Evolutionary conservation across 78 protist species (phyloP).

Genomic region (Chrysochromulina tobinii): DNA sequence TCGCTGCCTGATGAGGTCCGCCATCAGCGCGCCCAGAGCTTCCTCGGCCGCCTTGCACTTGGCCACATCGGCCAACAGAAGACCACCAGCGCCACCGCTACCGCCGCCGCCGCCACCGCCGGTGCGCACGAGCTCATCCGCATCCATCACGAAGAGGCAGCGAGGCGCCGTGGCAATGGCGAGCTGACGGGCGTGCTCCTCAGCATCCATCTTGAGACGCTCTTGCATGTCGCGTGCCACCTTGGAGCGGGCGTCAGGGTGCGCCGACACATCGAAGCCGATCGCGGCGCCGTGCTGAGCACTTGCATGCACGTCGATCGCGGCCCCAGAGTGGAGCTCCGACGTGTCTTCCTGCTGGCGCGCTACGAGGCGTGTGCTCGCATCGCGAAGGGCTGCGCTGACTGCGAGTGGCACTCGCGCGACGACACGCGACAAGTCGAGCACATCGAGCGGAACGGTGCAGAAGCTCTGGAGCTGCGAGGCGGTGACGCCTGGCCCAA

Average conservation of each 20-base stretch:
- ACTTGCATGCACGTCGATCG: background rate
- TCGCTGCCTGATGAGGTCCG: background rate
- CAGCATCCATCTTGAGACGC: background rate
- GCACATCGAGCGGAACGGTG: background rate
- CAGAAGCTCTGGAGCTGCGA: background rate
- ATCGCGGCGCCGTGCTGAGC: background rate
- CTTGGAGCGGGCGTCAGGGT: background rate
- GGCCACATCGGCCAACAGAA: no score
- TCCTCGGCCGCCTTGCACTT: background rate
- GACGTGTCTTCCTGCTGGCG: no score
- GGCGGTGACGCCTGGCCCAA: background rate
- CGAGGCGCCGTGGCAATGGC: background rate
- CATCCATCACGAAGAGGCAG: background rate
- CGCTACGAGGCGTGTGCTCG: no score
- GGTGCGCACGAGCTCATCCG: background rate
- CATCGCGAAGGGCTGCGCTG: no score
- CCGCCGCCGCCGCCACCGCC: background rate
- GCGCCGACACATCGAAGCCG: background rate
- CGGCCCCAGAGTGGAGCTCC: no score
- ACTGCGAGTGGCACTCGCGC: background rate
- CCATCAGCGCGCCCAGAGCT: background rate
- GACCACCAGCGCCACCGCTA: background rate
- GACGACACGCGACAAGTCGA: background rate
- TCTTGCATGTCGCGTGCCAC: conserved; percentile 1
- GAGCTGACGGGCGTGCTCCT: background rate